phyloP scores from a whole-genome alignment of 2,329 filamentous ascomycete genomes.

The Setomelanomma holmii region DNA sequence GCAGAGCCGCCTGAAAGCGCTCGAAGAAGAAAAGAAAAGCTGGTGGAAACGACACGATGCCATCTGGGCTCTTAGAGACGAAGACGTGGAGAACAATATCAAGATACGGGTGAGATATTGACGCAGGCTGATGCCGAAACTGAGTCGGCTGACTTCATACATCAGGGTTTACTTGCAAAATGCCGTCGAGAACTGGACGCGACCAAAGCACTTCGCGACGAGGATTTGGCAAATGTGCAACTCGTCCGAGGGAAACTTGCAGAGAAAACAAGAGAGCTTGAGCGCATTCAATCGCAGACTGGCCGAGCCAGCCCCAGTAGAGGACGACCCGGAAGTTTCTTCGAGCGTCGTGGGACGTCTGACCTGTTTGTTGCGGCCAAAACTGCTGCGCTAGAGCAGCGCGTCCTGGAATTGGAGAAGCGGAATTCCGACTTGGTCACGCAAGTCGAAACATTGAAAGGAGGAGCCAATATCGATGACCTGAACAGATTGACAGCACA shows the following conservation, averaged over 20 bases:
- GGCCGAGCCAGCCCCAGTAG: conserved; percentile 33
- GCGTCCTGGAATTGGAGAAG: conserved; percentile 52
- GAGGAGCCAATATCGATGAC: conserved; percentile 38
- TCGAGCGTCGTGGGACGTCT: conserved; percentile 45
- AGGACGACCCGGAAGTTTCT: conserved; percentile 37
- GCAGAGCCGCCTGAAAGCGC: conserved; percentile 35
- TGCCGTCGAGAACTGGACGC: conserved; percentile 49
- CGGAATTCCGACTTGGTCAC: conserved; percentile 46
- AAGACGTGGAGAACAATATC: conserved; percentile 54
- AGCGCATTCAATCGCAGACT: conserved; percentile 32
- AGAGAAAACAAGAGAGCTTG: conserved; percentile 48
- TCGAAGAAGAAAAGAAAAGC: conserved; percentile 48
- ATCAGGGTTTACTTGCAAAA: conserved; percentile 45
- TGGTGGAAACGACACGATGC: conserved; percentile 49
- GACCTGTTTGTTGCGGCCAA: conserved; percentile 53
- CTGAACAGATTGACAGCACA: conserved; percentile 45
- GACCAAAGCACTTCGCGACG: conserved; percentile 51
- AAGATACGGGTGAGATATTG: conserved; percentile 43
- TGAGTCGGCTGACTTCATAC: background rate
- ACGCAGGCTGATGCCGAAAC: background rate
- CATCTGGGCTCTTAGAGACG: conserved; percentile 52
- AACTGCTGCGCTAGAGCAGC: conserved; percentile 52
- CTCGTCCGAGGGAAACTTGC: conserved; percentile 49
- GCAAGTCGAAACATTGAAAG: conserved; percentile 39
- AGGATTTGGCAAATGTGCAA: conserved; percentile 52